phyloP scores from a whole-genome alignment of 345 rosid species.

The Sisymbrium irio region DNA sequence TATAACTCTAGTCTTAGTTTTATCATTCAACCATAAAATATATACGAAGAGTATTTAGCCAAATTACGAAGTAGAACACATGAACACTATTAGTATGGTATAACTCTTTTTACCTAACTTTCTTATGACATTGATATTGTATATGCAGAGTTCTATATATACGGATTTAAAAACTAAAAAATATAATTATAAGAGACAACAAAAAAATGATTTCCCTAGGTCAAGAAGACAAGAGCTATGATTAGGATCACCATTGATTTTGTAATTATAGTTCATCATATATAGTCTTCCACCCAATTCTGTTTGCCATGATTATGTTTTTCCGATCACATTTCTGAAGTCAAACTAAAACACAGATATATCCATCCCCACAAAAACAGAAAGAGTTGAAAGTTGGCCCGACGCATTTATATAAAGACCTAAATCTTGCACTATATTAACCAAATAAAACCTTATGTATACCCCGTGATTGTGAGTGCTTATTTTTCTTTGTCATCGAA shows the following conservation, averaged over 20 bases:
- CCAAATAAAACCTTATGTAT: not conserved
- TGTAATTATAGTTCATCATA: conserved; percentile 18
- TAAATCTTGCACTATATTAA: not conserved
- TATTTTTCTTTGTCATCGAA: not conserved
- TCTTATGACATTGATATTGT: not conserved
- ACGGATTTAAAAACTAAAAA: not conserved
- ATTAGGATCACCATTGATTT: conserved; percentile 24
- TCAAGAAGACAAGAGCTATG: conserved; percentile 28
- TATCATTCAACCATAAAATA: not conserved
- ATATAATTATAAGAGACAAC: conserved; percentile 19
- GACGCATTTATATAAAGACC: not conserved
- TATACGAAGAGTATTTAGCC: not conserved
- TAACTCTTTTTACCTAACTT: not conserved
- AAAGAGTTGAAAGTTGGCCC: not conserved
- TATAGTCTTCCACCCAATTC: conserved; percentile 29
- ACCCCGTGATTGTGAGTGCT: not conserved
- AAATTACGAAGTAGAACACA: not conserved
- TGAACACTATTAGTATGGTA: not conserved
- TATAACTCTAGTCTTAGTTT: not conserved
- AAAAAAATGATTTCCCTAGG: conserved; percentile 12
- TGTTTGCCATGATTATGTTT: conserved; percentile 33
- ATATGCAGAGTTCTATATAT: not conserved
- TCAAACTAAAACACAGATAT: conserved; percentile 13
- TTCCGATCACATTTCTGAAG: conserved; percentile 12
- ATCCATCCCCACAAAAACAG: conserved; percentile 3